phyloP scores from a whole-genome alignment of 1,284 basidiomycete genomes.

The Ceratobasidium sp. region DNA sequence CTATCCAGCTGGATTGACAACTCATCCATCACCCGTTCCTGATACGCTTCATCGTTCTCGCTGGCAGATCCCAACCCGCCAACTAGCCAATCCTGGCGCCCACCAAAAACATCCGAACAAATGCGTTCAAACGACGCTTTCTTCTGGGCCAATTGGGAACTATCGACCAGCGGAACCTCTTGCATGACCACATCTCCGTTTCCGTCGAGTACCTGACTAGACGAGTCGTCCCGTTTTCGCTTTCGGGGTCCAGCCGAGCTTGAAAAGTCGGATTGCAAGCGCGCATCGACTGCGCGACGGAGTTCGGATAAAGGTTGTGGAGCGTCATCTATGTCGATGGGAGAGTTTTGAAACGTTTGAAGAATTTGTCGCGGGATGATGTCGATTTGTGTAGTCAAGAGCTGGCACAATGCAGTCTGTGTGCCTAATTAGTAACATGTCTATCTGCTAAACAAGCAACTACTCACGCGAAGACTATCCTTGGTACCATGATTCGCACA shows the following conservation, averaged over 20 bases:
- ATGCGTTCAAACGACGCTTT: conserved; percentile 14
- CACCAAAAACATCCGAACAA: conserved; percentile 22
- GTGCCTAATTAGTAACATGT: conserved; percentile 52
- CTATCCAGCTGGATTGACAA: conserved; percentile 10
- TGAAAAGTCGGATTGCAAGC: conserved; percentile 8
- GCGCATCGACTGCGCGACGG: conserved; percentile 10
- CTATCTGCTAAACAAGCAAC: neutral
- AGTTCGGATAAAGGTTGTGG: conserved; percentile 18
- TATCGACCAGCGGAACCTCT: conserved; percentile 4
- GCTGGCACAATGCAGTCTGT: conserved; percentile 60
- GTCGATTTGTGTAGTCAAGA: conserved; percentile 55
- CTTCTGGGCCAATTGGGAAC: neutral
- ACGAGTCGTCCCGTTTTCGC: conserved; percentile 15
- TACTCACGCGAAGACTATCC: neutral
- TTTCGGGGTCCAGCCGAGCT: neutral
- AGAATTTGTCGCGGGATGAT: conserved; percentile 16
- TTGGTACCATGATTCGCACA: conserved; percentile 15
- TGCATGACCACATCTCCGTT: conserved; percentile 36
- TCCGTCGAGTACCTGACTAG: neutral
- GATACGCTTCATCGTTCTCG: conserved; percentile 10
- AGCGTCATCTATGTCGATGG: conserved; percentile 14
- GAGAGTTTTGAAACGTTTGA: conserved; percentile 25
- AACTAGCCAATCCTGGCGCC: conserved; percentile 17
- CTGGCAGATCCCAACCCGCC: conserved; percentile 10
- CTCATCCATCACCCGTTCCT: conserved; percentile 4